These are phyloP conservation scores for Picea sitchensis DNA, from an alignment of 75 land plant species.

Conservation along the genomic window DNA sequence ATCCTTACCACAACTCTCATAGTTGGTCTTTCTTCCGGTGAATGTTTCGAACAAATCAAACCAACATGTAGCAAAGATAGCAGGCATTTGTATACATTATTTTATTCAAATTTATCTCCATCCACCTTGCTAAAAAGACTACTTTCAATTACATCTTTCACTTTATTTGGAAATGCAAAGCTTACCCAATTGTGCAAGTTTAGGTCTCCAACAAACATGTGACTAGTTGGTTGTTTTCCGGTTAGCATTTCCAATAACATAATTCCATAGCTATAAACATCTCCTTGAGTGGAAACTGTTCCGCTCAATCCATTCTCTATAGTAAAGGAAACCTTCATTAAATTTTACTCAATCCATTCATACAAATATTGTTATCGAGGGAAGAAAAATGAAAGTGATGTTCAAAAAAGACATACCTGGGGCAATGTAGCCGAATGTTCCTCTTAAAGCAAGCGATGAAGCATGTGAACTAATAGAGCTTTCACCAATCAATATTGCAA, in stretches of 20 bases:
- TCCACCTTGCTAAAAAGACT: background rate
- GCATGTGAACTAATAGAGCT: background rate
- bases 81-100: background rate
- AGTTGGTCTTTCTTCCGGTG: conserved; percentile 29
- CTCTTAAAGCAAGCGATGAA: background rate
- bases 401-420: background rate
- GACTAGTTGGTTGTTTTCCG: background rate
- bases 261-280: conserved; percentile 36
- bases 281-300: conserved; percentile 22
- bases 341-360: background rate
- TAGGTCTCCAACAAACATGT: background rate
- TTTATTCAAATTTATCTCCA: background rate
- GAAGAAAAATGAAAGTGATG: background rate
- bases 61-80: conserved; percentile 5
- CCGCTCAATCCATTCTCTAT: conserved; percentile 18
- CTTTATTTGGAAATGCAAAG: background rate
- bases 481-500: background rate
- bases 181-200: background rate
- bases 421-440: conserved; percentile 5
- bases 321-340: background rate
- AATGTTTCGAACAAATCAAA: conserved; percentile 22
- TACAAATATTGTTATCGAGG: background rate
- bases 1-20: conserved; percentile 23
- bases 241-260: conserved; percentile 28
- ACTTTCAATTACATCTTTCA: background rate